Evolutionary conservation across 129 eudicot species (phyloP), one percentile per base, ranked within the genome.

Genomic region (Deinandra increscens): DNA sequence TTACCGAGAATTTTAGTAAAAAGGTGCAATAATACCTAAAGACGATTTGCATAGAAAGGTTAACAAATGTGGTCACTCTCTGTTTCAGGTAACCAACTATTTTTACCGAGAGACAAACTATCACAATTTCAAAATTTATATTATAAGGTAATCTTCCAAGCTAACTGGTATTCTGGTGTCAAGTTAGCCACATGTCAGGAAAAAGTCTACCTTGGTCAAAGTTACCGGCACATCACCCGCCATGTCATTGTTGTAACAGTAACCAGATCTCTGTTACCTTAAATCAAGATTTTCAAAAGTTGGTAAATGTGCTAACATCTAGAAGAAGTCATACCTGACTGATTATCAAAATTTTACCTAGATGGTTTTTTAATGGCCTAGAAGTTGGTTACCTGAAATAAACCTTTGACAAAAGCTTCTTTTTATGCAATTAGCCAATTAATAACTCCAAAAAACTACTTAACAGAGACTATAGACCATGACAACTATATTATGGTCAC

Each of bases 161-260:
- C 18, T 10, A 26, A 51, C 59, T 26, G 13, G 59, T 26, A 18
- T 15, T 2, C 15, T 20, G 15, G 9, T 7, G 15, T 9, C 56
- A n/a, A n/a, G n/a, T n/a, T n/a, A n/a, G n/a, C n/a, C n/a, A n/a
- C n/a, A 15, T 49, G 59, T 18, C 59, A 18, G 22, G 58, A n/a
- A 66, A 29, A 45, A 9, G 9, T 45, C 34, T 7, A 66, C 29
- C 71, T 66, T 23, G 45, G 70, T 66, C 71, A 66, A 46, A 26
- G 12, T 43, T 41, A 42, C 9, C 20, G 22, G n/a, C 13, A 64
- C 49, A 13, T 26, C 43, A 3, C 3, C 20, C 3, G 38, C 14
- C 50, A 39, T 13, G 26, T 63, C 36, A 39, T 10, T 7, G 19
- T 19, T 63, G 31, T 63, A 26, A 39, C 4, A 17, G 37, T 38